phyloP scores from a whole-genome alignment of 306 rosid species.

The Cotoneaster glaucophyllus region DNA sequence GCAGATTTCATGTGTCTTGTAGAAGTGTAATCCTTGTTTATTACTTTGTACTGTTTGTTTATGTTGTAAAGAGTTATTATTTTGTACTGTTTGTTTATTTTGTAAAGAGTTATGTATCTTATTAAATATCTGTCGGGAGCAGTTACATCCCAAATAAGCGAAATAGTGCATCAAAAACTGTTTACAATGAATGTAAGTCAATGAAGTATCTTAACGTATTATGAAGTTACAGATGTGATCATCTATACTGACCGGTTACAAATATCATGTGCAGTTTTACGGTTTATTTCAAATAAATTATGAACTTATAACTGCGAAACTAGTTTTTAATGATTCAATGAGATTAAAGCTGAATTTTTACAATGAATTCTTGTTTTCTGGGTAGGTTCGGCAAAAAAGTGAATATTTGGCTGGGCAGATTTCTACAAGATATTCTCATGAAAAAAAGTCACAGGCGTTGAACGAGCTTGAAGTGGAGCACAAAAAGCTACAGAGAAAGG shows the following conservation, averaged over 20 bases:
- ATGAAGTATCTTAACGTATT: neutral
- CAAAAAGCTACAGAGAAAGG: conserved; percentile 62
- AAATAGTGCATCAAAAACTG: no score
- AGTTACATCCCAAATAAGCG: neutral
- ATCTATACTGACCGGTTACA: neutral
- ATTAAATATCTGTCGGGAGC: neutral
- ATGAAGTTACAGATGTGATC: neutral
- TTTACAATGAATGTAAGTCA: no score
- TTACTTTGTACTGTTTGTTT: neutral
- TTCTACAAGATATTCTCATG: conserved; percentile 45
- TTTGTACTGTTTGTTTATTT: neutral
- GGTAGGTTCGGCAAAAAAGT: conserved; percentile 77
- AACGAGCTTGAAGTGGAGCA: conserved; percentile 43
- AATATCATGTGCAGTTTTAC: neutral
- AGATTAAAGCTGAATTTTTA: neutral
- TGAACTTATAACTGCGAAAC: neutral
- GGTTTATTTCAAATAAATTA: neutral
- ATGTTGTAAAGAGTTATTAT: neutral
- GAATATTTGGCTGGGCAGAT: conserved; percentile 54
- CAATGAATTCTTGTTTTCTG: neutral
- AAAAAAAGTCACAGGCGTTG: conserved; percentile 35
- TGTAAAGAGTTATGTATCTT: no score
- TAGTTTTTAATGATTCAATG: neutral
- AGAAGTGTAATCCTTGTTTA: neutral
- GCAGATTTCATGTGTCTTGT: neutral